phyloP scores from a whole-genome alignment of 345 rosid genomes.

The Eucalyptus grandis region DNA sequence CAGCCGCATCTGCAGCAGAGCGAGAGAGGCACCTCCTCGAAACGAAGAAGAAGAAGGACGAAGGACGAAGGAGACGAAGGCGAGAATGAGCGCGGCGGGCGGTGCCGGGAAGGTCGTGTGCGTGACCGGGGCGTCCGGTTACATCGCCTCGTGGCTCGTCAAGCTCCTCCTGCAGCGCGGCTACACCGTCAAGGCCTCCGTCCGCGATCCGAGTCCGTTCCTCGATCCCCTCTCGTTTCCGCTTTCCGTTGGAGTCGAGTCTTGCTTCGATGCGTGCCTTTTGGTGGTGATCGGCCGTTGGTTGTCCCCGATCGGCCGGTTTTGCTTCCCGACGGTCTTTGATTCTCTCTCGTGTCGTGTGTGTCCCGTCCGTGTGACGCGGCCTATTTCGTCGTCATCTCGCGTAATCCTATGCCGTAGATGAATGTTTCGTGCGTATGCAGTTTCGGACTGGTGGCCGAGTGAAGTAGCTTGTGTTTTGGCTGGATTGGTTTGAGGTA shows the following conservation, averaged over 20 bases:
- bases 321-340: neutral
- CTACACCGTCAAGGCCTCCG: conserved; percentile 78
- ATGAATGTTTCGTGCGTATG: neutral
- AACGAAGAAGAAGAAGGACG: neutral
- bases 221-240: neutral
- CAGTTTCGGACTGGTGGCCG: neutral
- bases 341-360: neutral
- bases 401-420: neutral
- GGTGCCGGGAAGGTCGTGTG: conserved; percentile 51
- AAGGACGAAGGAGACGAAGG: no score
- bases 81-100: conserved; percentile 27
- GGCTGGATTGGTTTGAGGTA: neutral
- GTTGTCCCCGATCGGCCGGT: neutral
- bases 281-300: neutral
- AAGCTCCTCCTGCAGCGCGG: conserved; percentile 76
- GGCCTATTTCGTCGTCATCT: neutral
- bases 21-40: neutral
- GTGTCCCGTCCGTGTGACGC: neutral
- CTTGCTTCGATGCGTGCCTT: neutral
- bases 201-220: conserved; percentile 66
- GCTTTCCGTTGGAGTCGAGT: neutral
- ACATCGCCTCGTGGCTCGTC: conserved; percentile 86
- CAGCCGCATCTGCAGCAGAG: neutral
- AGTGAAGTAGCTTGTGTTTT: neutral
- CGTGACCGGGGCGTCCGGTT: conserved; percentile 89